Percentiles rank a stretch among this genome's conserved stretches.
Conservation (phyloP, 2,329 filamentous ascomycete species). For the Trichophyton simii region DNA sequence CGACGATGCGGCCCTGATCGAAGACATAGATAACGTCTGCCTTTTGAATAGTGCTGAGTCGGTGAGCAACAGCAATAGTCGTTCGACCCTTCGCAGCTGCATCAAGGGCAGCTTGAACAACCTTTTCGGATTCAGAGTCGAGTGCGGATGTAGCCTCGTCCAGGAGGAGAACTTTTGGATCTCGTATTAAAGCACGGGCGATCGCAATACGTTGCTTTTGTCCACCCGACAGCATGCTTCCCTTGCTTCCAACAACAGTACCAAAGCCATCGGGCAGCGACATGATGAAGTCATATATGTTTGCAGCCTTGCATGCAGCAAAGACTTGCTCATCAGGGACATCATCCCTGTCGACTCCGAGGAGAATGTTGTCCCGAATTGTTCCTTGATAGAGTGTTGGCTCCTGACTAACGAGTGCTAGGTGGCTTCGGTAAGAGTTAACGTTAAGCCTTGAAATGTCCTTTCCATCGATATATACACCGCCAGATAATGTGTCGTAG, state of each 20-base stretch:
- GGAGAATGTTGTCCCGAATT: conserved; percentile 77
- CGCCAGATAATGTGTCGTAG: conserved; percentile 75
- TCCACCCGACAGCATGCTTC: conserved; percentile 70
- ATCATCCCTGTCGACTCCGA: conserved; percentile 56
- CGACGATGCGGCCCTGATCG: conserved; percentile 74
- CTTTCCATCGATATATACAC: conserved; percentile 67
- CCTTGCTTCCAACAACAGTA: conserved; percentile 78
- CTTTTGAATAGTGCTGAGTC: conserved; percentile 84
- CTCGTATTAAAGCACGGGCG: conserved; percentile 76
- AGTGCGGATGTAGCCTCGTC: conserved; percentile 58
- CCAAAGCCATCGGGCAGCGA: conserved; percentile 75
- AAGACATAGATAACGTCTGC: conserved; percentile 96
- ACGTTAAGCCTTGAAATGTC: conserved; percentile 73
- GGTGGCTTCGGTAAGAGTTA: conserved; percentile 68
- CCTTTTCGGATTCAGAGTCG: conserved; percentile 39
- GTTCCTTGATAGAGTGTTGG: conserved; percentile 90
- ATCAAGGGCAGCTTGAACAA: conserved; percentile 60
- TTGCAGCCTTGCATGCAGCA: conserved; percentile 74
- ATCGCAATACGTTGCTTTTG: conserved; percentile 95
- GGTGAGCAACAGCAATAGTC: conserved; percentile 87
- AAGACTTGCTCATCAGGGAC: conserved; percentile 61
- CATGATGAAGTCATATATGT: conserved; percentile 80
- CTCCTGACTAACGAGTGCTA: conserved; percentile 87
- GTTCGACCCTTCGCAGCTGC: conserved; percentile 71
- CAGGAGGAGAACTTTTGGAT: conserved; percentile 74